These are phyloP conservation scores for Nyssa sinensis DNA, from an alignment of 148 eudicot species.

Conservation along the genomic window DNA sequence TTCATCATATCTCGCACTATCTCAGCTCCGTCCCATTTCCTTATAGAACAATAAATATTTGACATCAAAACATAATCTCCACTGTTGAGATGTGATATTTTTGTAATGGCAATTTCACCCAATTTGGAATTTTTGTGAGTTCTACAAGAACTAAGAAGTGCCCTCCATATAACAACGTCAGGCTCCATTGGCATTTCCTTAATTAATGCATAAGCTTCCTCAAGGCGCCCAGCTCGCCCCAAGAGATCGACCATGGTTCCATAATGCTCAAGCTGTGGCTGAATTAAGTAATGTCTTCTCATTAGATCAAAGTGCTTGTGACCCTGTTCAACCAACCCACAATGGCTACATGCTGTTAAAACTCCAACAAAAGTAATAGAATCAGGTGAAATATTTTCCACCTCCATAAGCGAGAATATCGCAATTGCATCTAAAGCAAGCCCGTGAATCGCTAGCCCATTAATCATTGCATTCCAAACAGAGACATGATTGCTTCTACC, in stretches of 20 bases:
- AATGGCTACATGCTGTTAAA: constrained; percentile 37
- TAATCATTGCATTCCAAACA: constrained; percentile 44
- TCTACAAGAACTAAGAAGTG: constrained; percentile 40
- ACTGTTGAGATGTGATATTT: constrained; percentile 26
- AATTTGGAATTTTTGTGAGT: constrained; percentile 26
- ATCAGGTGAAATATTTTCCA: constrained; percentile 27
- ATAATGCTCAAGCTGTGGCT: constrained; percentile 36
- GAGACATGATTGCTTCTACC: constrained; percentile 20
- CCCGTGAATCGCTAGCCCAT: constrained; percentile 37
- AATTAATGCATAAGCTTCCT: constrained; percentile 38
- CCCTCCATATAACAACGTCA: constrained; percentile 36
- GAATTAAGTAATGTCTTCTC: constrained; percentile 23
- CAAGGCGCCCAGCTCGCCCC: constrained; percentile 31
- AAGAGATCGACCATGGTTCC: constrained; percentile 44
- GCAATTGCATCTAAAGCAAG: constrained; percentile 37
- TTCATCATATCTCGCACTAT: constrained; percentile 18
- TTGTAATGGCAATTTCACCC: constrained; percentile 30
- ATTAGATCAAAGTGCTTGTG: constrained; percentile 31
- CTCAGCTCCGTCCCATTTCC: constrained; percentile 29
- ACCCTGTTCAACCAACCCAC: constrained; percentile 33
- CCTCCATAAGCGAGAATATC: constrained; percentile 34
- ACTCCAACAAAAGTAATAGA: constrained; percentile 35
- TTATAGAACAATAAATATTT: constrained; percentile 28
- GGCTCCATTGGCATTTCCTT: constrained; percentile 40
- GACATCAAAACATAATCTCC: constrained; percentile 42